Conservation (phyloP, 305 asterid species). For the Fraxinus albicans region DNA sequence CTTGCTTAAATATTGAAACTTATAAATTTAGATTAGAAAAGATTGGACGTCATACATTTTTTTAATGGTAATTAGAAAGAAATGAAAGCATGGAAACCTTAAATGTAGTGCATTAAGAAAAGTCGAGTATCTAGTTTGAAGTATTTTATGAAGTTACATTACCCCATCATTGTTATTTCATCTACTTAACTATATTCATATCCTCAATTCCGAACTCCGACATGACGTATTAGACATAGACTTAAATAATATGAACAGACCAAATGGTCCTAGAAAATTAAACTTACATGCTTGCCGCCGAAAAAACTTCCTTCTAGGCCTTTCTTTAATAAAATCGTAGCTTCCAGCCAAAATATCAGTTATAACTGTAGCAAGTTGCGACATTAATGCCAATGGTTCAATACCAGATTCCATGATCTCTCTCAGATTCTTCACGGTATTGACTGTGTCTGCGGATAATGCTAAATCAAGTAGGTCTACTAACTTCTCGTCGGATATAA, state of each 20-base stretch:
- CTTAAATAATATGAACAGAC: background rate
- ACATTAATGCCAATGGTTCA: constrained; percentile 95
- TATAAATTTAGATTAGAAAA: background rate
- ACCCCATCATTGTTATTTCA: background rate
- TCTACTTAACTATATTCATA: background rate
- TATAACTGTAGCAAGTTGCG: constrained; percentile 95
- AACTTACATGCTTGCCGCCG: constrained; percentile 64
- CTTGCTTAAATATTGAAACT: background rate
- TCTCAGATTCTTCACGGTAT: constrained; percentile 92
- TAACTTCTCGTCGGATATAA: constrained; percentile 88
- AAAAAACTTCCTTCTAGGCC: constrained; percentile 82
- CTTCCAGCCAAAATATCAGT: constrained; percentile 98
- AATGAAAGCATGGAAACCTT: background rate
- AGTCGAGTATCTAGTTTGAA: background rate
- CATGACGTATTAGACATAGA: background rate
- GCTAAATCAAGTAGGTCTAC: constrained; percentile 95
- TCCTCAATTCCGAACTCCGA: background rate
- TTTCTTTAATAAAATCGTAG: constrained; percentile 63
- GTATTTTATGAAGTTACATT: background rate
- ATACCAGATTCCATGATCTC: constrained; percentile 95
- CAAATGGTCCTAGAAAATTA: constrained; percentile 18
- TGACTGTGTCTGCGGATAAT: constrained; percentile 93
- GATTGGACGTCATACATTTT: background rate
- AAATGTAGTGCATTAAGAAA: background rate
- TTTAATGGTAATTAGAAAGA: background rate